A percentile compares a stretch with the other conserved stretches of the same genome.
Conservation (phyloP, 106 monocot genomes). For the Phalaenopsis equestris region DNA sequence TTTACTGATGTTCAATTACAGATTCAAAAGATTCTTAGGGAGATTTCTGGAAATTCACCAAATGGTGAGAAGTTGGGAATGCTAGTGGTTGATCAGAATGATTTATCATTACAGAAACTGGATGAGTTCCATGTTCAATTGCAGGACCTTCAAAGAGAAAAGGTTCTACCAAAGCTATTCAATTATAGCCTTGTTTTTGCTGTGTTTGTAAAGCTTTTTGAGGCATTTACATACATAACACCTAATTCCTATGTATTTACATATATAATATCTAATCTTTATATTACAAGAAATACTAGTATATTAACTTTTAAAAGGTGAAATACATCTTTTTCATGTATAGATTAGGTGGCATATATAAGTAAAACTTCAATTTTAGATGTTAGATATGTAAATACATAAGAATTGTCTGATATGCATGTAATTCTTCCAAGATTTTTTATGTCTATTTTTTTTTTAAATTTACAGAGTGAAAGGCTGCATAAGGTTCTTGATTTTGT, state of each 20-base stretch:
- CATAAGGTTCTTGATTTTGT: constrained; percentile 81
- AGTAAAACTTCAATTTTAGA: too few species aligned
- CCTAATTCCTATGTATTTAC: too few species aligned
- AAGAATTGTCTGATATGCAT: too few species aligned
- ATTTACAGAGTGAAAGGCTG: constrained; percentile 69
- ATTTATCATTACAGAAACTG: constrained; percentile 75
- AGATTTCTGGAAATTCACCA: constrained; percentile 52
- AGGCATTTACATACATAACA: too few species aligned
- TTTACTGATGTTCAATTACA: constrained; percentile 69
- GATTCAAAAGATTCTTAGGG: constrained; percentile 59
- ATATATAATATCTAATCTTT: too few species aligned
- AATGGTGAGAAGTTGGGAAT: constrained; percentile 25
- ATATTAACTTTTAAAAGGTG: too few species aligned
- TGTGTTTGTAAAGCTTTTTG: background rate
- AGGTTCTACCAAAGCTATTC: constrained; percentile 29
- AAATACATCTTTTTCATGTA: too few species aligned
- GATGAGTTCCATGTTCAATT: constrained; percentile 72
- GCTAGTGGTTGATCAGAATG: constrained; percentile 57
- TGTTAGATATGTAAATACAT: too few species aligned
- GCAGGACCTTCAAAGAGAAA: constrained; percentile 86
- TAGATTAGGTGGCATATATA: too few species aligned
- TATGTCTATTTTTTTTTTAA: constrained; percentile 14
- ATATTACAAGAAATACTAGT: too few species aligned
- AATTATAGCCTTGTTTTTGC: background rate
- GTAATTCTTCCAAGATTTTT: background rate